Conservation (phyloP, 2,329 filamentous ascomycete genomes). For the Chaetothyriales sp. region DNA sequence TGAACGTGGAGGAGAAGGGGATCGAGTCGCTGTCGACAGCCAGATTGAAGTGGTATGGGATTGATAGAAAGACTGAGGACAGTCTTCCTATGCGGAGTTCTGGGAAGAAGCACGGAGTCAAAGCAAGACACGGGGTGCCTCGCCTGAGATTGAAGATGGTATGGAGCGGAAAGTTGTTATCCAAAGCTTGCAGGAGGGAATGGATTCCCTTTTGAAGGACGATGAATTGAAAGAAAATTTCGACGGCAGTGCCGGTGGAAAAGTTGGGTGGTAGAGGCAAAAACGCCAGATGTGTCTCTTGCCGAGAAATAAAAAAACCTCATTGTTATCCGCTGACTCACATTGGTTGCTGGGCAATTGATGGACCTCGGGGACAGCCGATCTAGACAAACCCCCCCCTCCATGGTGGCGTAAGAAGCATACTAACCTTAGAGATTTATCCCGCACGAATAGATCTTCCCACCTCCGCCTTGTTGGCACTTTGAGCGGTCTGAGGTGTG, state of each 20-base stretch:
- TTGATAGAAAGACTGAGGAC: slow-evolving; percentile 16
- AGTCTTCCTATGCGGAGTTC: slow-evolving; percentile 11
- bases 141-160: not conserved
- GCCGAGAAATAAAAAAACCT: not conserved
- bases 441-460: too few relatives aligned
- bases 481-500: too few relatives aligned
- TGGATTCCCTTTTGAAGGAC: not conserved
- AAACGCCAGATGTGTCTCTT: not conserved
- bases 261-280: not conserved
- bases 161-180: not conserved
- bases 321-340: not conserved
- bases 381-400: not conserved
- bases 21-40: slow-evolving; percentile 26
- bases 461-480: too few relatives aligned
- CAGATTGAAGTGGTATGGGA: slow-evolving; percentile 22
- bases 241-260: not conserved
- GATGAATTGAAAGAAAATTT: not conserved
- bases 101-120: not conserved
- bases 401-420: not conserved
- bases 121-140: not conserved
- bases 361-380: not conserved
- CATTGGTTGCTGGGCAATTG: not conserved
- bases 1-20: slow-evolving; percentile 45
- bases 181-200: not conserved
- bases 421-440: not conserved